These are phyloP conservation scores for Trichothecium roseum DNA, from an alignment of 2,329 filamentous ascomycete species.

Conservation along the genomic window DNA sequence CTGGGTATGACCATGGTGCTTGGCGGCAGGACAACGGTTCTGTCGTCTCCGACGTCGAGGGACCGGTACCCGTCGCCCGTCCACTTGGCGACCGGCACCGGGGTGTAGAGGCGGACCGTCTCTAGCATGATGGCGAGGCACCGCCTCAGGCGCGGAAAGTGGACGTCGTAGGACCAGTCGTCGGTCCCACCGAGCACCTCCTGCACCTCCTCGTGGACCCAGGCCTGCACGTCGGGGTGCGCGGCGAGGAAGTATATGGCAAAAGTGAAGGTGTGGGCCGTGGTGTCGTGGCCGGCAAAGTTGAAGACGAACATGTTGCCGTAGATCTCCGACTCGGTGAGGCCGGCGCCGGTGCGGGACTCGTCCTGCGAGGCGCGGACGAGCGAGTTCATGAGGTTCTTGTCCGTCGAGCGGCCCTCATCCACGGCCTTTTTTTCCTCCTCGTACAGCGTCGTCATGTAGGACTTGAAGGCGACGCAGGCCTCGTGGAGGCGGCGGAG, in stretches of 20 bases:
- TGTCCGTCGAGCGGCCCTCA: neutral
- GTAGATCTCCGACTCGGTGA: conserved; percentile 20
- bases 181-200: conserved; percentile 10
- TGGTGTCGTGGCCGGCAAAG: conserved; percentile 41
- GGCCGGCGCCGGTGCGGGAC: neutral
- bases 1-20: conserved; percentile 4
- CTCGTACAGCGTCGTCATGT: conserved; percentile 19
- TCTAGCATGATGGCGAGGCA: conserved; percentile 30
- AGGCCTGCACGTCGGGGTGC: conserved; percentile 31
- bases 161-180: neutral
- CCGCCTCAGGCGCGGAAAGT: conserved; percentile 18
- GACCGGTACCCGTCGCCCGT: conserved; percentile 6
- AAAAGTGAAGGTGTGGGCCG: conserved; percentile 32
- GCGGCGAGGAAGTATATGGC: conserved; percentile 31
- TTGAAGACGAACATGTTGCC: conserved; percentile 38
- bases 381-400: conserved; percentile 3
- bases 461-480: conserved; percentile 12
- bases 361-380: neutral
- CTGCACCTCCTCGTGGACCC: conserved; percentile 29
- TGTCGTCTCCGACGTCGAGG: conserved; percentile 1
- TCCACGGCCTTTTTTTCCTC: conserved; percentile 8
- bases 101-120: conserved; percentile 28
- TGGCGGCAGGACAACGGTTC: conserved; percentile 3
- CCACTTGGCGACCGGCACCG: conserved; percentile 17
- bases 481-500: conserved; percentile 9